These are phyloP conservation scores for Saccharomyces hybrid DNA, from an alignment of 1,139 yeast genomes.

Conservation along the genomic window DNA sequence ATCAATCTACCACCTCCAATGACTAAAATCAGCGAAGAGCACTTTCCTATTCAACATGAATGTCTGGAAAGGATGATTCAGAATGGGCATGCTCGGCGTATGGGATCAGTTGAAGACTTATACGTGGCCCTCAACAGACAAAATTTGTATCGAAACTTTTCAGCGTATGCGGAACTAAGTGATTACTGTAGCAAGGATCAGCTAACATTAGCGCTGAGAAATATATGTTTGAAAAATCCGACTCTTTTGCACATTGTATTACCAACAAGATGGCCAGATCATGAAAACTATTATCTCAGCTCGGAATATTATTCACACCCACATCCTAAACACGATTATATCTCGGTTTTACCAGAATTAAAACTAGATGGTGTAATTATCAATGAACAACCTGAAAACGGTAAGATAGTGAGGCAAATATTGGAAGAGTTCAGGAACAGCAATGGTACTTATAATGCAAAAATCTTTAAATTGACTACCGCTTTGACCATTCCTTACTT, in stretches of 20 bases:
- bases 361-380: background rate
- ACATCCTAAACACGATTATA: slow-evolving; percentile 8
- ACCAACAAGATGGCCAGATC: slow-evolving; percentile 3
- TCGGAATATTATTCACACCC: slow-evolving; percentile 7
- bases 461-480: slow-evolving; percentile 3
- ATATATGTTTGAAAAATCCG: slow-evolving; percentile 8
- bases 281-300: slow-evolving; percentile 5
- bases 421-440: background rate
- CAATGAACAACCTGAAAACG: background rate
- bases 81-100: slow-evolving; percentile 10
- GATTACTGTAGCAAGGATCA: slow-evolving; percentile 2
- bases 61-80: background rate
- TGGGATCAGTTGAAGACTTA: slow-evolving; percentile 9
- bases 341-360: slow-evolving; percentile 4
- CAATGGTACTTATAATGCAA: background rate
- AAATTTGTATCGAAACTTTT: slow-evolving; percentile 8
- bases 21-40: background rate
- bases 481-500: slow-evolving; percentile 4
- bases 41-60: background rate
- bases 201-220: slow-evolving; percentile 7
- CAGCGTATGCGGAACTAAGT: slow-evolving; percentile 7
- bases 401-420: background rate
- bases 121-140: slow-evolving; percentile 9
- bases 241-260: slow-evolving; percentile 7
- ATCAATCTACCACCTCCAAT: background rate